Conservation (phyloP, 1,284 basidiomycete species). For the Boletus albobrunnescens region DNA sequence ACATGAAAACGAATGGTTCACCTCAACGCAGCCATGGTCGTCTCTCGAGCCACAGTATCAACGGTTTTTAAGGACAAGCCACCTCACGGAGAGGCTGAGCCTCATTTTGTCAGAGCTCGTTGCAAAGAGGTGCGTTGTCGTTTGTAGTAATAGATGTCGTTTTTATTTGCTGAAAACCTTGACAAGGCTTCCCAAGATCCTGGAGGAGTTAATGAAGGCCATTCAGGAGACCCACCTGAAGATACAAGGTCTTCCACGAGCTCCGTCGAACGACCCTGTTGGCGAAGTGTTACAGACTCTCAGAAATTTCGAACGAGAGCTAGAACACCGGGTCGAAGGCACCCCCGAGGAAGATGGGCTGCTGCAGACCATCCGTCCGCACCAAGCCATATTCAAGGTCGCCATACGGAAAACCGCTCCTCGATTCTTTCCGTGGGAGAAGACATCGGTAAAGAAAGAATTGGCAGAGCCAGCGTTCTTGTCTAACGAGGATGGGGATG, state of each 20-base stretch:
- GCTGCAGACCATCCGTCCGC: slow-evolving; percentile 50
- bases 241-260: slow-evolving; percentile 47
- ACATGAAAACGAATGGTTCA: slow-evolving; percentile 68
- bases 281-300: slow-evolving; percentile 51
- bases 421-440: slow-evolving; percentile 37
- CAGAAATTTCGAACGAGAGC: slow-evolving; percentile 42
- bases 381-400: slow-evolving; percentile 44
- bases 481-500: slow-evolving; percentile 35
- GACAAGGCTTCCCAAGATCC: slow-evolving; percentile 61
- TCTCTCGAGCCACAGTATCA: slow-evolving; percentile 47
- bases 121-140: slow-evolving; percentile 43
- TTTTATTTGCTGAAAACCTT: not conserved
- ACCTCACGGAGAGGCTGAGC: slow-evolving; percentile 54
- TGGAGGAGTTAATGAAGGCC: slow-evolving; percentile 44
- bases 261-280: slow-evolving; percentile 52
- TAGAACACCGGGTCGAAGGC: slow-evolving; percentile 49
- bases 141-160: not conserved
- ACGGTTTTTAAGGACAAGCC: slow-evolving; percentile 50
- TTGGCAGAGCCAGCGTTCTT: slow-evolving; percentile 37
- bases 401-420: slow-evolving; percentile 55
- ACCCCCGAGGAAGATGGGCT: slow-evolving; percentile 47
- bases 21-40: slow-evolving; percentile 52
- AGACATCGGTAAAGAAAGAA: not conserved
- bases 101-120: slow-evolving; percentile 56
- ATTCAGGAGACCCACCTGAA: slow-evolving; percentile 38